Base-by-base conservation (phyloP, 352 stramenopile genomes). In the Thraustotheca clavata region DNA sequence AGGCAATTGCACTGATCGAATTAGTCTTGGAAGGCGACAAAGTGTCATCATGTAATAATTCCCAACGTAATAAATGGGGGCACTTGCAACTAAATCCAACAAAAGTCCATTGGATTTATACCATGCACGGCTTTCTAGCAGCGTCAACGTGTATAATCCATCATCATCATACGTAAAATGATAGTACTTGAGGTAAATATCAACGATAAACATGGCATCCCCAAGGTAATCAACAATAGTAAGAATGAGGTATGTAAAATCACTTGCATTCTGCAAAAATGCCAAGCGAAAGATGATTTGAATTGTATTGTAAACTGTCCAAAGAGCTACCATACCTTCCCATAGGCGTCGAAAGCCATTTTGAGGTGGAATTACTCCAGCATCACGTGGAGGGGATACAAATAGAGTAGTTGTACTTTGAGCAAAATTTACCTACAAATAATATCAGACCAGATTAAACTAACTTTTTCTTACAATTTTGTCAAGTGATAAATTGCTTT, bases 121-220 rank as follows among this genome's bases (percentile, higher is more conserved):
- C 6, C 72, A 73, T 18, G 40, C 54, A 33, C 83, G 77, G 0
- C 61, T 71, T 12, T 89, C 71, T 2, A 70, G 63, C 29, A 76
- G 67, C n/a, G 82, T 31, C 3, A 91, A 48, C 26, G 87, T 88
- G 0, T 40, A 40, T 29, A 87, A 60, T 0, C 80, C 79, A 0
- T 66, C 59, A 20, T 35, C n/a, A 46, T 91, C 75, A 27, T 80
- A 89, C 49, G 88, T 80, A 12, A 91, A 89, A 63, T 87, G 89
- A 41, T 86, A 88, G 2, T 89, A 67, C 39, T 88, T 86, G 6
- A 89, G 71, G 29, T 86, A 79, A 29, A 91, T 76, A 49, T 91
- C 82, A 0, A 65, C 33, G 2, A 66, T 38, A 2, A 88, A 67
- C 0, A 87, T 32, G 3, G 59, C 39, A 31, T 91, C 81, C 0